Evolutionary conservation across 2,329 filamentous ascomycete genomes (phyloP), one percentile per base, ranked within the genome.

Genomic region (Microsporum canis): DNA sequence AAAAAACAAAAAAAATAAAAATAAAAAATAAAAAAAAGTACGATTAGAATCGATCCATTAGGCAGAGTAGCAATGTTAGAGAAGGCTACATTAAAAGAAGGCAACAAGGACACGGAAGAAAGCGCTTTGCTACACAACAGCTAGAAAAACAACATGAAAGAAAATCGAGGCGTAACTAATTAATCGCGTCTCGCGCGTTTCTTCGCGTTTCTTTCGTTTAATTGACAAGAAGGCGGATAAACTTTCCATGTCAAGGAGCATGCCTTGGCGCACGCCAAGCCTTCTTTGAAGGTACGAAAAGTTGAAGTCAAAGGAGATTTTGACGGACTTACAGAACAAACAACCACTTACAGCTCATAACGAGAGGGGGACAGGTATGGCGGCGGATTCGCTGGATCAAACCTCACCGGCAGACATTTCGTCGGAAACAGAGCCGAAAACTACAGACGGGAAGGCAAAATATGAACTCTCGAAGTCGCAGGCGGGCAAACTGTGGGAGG

Each of bases 401-500:
- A 39, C 57, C 56, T 47, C 57, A 49, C 10, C 57, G 41, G 57
- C 62, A 31, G 59, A 47, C 3, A 58, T 39, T 17, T 8, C 53
- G 23, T 55, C 56, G 23, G 27, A 47, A 17, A 60, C 29, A n/a
- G 66, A 60, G 58, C 49, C 60, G n/a, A 57, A 64, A 17, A 60
- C 64, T 1, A 63, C 65, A 58, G 61, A 67, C 45, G 69, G 67
- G 34, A 74, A 72, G 63, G 69, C 73, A n/a, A 75, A 73, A 64
- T 70, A 75, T 66, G 75, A 77, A 58, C 69, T 73, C 31, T 71
- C 75, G 29, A 72, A 76, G 67, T 75, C 76, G 39, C 76, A 78
- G 69, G 76, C 74, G 47, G 74, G 73, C 62, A 78, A 79, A 69
- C 67, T 78, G 68, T 77, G 77, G 75, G 76, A 77, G 58, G 76